Evolutionary conservation across 2,329 filamentous ascomycete genomes (phyloP), one percentile per base, ranked within the genome.

Genomic region (Calonectria fujianensis): DNA sequence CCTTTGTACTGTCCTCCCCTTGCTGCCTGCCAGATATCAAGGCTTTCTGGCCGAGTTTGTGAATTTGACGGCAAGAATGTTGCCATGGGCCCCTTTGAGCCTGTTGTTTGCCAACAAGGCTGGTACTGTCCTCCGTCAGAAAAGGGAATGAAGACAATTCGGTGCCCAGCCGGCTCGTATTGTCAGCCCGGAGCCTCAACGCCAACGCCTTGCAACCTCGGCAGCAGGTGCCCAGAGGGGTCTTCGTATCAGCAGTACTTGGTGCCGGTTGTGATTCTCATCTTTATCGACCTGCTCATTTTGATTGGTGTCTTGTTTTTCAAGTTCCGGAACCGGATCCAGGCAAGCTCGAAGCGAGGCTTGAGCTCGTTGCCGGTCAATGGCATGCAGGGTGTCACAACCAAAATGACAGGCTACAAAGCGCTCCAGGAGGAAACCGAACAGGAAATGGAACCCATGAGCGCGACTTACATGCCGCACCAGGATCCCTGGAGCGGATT

Each of bases 181-280:
- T 91, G 90, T 74, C 89, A 89, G 37, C 85, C 86, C 0, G 90
- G 90, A 8, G 86, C 88, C 6, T 79, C 85, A 1, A 82, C 85
- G 8, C 88, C 90, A 2, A 88, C 86, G 4, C 87, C 87, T 14
- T 91, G 90, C 74, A 81, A 81, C 20, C 65, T 83, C 4, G 88
- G 87, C 0, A 89, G 89, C 39, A 75, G 80, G 5, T 91, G 90
- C 72, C 87, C 87, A 0, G 85, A 84, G 63, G 86, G 85, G 1
- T 86, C 88, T 4, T 77, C 79, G 1, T 85, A 81, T 59, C 84
- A 91, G 70, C 82, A 86, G 9, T 85, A 84, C 61, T 76, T 88
- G 18, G 80, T 90, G 2, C 89, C 89, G 0, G 48, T 90, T 1
- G 79, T 79, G 5, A 67, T 90, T 10, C 79, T 89, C 13, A 68